phyloP scores from a whole-genome alignment of 257 asterid genomes.

The Euphrasia confusa region DNA sequence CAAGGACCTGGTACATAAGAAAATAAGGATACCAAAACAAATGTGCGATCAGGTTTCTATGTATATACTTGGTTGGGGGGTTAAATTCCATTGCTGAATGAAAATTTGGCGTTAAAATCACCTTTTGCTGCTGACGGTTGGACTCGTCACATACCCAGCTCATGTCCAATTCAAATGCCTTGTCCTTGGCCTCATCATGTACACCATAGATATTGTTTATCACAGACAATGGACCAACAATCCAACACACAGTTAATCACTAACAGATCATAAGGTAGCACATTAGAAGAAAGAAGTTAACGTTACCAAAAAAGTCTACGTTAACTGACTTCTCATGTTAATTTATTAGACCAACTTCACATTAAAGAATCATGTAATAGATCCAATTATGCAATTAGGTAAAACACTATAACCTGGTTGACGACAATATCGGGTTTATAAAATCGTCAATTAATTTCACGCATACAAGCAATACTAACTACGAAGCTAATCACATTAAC shows the following conservation, averaged over 20 bases:
- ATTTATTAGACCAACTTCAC: slow-evolving; percentile 3
- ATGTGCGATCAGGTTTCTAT: neutral
- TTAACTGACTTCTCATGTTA: too few relatives aligned
- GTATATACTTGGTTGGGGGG: neutral
- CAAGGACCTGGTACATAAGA: slow-evolving; percentile 55
- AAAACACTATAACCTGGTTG: too few relatives aligned
- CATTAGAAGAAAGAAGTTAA: too few relatives aligned
- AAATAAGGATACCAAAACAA: neutral
- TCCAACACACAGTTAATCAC: too few relatives aligned
- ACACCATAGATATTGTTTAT: slow-evolving; percentile 75
- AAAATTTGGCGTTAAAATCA: slow-evolving; percentile 12
- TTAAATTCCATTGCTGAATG: neutral
- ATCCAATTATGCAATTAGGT: too few relatives aligned
- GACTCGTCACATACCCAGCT: slow-evolving; percentile 99
- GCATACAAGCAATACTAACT: too few relatives aligned
- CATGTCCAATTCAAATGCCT: slow-evolving; percentile 94
- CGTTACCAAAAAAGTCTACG: too few relatives aligned
- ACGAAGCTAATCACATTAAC: too few relatives aligned
- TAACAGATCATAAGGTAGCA: too few relatives aligned
- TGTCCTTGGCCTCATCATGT: slow-evolving; percentile 97
- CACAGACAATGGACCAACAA: slow-evolving; percentile 5
- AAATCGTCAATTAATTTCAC: too few relatives aligned
- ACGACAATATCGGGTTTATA: too few relatives aligned
- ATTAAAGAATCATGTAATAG: neutral
- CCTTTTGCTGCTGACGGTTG: slow-evolving; percentile 91